phyloP scores from a whole-genome alignment of 1,284 basidiomycete species.

The Takashimella tepidaria region DNA sequence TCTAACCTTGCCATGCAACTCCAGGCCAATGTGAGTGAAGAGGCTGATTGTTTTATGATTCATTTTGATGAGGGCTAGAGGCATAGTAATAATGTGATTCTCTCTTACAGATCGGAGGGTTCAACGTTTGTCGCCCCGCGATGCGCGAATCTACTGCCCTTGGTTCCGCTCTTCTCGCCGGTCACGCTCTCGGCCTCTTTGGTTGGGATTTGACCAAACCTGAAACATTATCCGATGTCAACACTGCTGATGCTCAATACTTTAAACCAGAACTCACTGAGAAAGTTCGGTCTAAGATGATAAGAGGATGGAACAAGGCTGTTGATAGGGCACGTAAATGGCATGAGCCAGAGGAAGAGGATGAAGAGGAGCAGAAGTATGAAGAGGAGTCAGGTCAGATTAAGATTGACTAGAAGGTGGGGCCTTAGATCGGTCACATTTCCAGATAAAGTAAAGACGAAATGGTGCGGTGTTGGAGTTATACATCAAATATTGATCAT shows the following conservation, averaged over 20 bases:
- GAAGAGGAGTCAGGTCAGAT: slow-evolving; percentile 4
- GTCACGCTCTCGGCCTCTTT: slow-evolving; percentile 77
- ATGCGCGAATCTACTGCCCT: slow-evolving; percentile 98
- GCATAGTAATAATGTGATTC: too few relatives aligned
- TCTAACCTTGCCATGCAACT: slow-evolving; percentile 73
- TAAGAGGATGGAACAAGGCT: slow-evolving; percentile 76
- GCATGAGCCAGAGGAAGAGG: slow-evolving; percentile 44
- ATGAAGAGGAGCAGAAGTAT: slow-evolving; percentile 14
- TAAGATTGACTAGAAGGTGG: background rate
- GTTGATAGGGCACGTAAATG: slow-evolving; percentile 74
- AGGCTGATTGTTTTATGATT: background rate
- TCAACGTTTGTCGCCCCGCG: slow-evolving; percentile 82
- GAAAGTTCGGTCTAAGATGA: slow-evolving; percentile 58
- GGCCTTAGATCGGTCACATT: too few relatives aligned
- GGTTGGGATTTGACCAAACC: slow-evolving; percentile 91
- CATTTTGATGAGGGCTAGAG: too few relatives aligned
- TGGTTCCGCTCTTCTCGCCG: slow-evolving; percentile 94
- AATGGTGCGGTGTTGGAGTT: background rate
- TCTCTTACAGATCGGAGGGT: slow-evolving; percentile 65
- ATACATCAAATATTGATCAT: background rate
- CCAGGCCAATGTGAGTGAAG: slow-evolving; percentile 62
- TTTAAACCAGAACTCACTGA: slow-evolving; percentile 63
- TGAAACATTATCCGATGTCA: slow-evolving; percentile 81
- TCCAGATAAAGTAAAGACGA: background rate
- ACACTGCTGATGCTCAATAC: slow-evolving; percentile 70